Percentiles rank a stretch among this genome's conserved stretches.
Evolutionary conservation across 2,329 filamentous ascomycete species (phyloP).

Genomic region (Zasmidium cellare): DNA sequence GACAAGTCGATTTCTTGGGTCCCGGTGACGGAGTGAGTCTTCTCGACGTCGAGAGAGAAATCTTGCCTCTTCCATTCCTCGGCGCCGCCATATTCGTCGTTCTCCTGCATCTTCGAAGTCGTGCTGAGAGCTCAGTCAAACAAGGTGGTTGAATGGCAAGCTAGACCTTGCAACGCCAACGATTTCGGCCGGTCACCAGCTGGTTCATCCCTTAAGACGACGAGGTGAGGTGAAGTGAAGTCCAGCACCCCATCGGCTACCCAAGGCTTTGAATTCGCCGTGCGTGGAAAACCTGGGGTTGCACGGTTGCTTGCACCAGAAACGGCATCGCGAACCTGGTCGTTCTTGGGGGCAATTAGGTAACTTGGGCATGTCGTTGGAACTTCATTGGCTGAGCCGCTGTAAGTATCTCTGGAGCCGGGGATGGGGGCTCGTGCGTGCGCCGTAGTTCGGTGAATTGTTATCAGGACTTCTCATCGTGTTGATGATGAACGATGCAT

Average conservation of each 20-base stretch:
- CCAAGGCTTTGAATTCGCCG: not conserved
- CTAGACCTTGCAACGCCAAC: not conserved
- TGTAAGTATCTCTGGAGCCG: not conserved
- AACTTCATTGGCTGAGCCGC: not conserved
- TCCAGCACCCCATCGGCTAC: not conserved
- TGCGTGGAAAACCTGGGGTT: not conserved
- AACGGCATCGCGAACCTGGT: not conserved
- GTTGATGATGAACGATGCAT: not conserved
- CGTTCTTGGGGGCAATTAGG: not conserved
- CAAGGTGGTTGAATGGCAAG: too few relatives aligned
- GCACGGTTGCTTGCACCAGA: not conserved
- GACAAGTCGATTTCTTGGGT: conserved; percentile 15
- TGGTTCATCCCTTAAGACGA: not conserved
- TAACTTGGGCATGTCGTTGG: not conserved
- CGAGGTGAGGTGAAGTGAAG: not conserved
- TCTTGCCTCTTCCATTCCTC: not conserved
- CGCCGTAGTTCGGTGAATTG: not conserved
- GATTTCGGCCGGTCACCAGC: not conserved
- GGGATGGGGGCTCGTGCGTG: not conserved
- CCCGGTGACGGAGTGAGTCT: conserved; percentile 11
- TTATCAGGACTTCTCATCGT: not conserved
- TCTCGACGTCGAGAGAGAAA: not conserved
- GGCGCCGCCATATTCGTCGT: not conserved
- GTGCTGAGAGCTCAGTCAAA: too few relatives aligned
- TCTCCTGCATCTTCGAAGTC: not conserved